Percentiles rank a stretch among this genome's conserved stretches.
phyloP scores from a whole-genome alignment of 2,329 filamentous ascomycete genomes.

The Alternaria incomplexa region DNA sequence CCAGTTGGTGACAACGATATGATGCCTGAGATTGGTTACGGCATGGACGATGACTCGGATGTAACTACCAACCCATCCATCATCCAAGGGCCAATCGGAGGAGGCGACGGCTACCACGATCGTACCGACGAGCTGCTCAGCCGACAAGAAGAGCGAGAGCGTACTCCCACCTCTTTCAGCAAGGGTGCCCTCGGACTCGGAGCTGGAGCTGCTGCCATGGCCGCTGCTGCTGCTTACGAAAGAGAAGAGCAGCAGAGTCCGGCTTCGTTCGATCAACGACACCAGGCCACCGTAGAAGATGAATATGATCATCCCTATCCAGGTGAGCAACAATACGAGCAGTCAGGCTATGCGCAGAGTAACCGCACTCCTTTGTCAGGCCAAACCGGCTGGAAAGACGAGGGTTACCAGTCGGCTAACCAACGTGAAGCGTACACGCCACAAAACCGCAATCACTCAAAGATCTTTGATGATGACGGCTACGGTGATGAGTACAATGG shows the following conservation, averaged over 20 bases:
- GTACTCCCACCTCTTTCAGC: conserved; percentile 40
- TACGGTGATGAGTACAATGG: conserved; percentile 59
- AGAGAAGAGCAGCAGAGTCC: conserved; percentile 36
- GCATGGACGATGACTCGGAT: conserved; percentile 64
- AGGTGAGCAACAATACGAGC: conserved; percentile 45
- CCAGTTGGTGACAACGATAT: conserved; percentile 70
- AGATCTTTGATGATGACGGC: conserved; percentile 63
- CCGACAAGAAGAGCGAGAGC: conserved; percentile 43
- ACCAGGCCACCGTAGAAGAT: conserved; percentile 48
- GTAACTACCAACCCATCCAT: conserved; percentile 85
- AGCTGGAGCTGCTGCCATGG: conserved; percentile 62
- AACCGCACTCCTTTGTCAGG: conserved; percentile 48
- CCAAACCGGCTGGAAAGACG: conserved; percentile 70
- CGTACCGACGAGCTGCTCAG: conserved; percentile 45
- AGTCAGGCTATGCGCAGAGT: conserved; percentile 37
- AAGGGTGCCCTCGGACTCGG: conserved; percentile 46
- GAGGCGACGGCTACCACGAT: conserved; percentile 53
- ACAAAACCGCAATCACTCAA: conserved; percentile 53
- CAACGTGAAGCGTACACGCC: conserved; percentile 60
- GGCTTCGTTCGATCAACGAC: conserved; percentile 33
- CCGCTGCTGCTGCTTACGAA: conserved; percentile 58
- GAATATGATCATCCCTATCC: conserved; percentile 43
- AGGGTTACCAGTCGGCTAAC: conserved; percentile 87
- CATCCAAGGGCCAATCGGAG: conserved; percentile 74
- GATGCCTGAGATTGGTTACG: conserved; percentile 78